A percentile compares a stretch with the other conserved stretches of the same genome.
These are phyloP conservation scores for Salix arbutifolia DNA, from an alignment of 345 rosid genomes.

Conservation along the genomic window DNA sequence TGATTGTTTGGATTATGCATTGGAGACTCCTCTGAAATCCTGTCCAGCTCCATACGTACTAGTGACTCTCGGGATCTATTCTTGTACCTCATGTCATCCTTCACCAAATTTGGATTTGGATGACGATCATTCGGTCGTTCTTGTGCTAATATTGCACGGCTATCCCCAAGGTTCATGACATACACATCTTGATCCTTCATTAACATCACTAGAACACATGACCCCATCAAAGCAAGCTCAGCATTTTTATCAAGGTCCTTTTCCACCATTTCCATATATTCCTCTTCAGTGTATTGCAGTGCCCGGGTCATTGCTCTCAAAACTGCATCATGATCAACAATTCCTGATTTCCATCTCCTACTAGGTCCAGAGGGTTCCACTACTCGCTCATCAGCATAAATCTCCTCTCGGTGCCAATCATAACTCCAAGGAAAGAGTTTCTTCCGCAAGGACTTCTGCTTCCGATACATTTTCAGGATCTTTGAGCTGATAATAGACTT, in stretches of 20 bases:
- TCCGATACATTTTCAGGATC: slow-evolving; percentile 62
- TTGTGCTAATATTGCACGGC: slow-evolving; percentile 83
- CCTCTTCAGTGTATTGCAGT: slow-evolving; percentile 67
- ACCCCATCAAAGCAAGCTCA: slow-evolving; percentile 94
- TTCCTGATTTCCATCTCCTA: slow-evolving; percentile 78
- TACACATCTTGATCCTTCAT: slow-evolving; percentile 98
- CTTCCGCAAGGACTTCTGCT: slow-evolving; percentile 82
- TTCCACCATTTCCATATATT: slow-evolving; percentile 94
- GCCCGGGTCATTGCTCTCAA: slow-evolving; percentile 81
- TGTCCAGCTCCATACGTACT: slow-evolving; percentile 89
- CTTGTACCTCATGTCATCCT: slow-evolving; percentile 63
- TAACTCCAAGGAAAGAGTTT: slow-evolving; percentile 95
- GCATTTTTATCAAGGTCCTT: slow-evolving; percentile 76
- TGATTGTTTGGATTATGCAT: slow-evolving; percentile 70
- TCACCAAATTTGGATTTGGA: slow-evolving; percentile 48
- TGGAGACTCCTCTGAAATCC: slow-evolving; percentile 97
- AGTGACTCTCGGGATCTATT: slow-evolving; percentile 79
- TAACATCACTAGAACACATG: slow-evolving; percentile 89
- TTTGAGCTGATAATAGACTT: slow-evolving; percentile 60
- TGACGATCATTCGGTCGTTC: slow-evolving; percentile 81
- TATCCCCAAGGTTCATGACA: slow-evolving; percentile 95
- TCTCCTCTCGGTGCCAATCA: slow-evolving; percentile 93
- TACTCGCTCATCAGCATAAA: slow-evolving; percentile 54
- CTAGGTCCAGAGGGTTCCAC: slow-evolving; percentile 61
- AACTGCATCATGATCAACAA: slow-evolving; percentile 72